A percentile compares a stretch with the other conserved stretches of the same genome.
Conservation (phyloP, 352 stramenopile genomes). For the Peronospora belbahrii region DNA sequence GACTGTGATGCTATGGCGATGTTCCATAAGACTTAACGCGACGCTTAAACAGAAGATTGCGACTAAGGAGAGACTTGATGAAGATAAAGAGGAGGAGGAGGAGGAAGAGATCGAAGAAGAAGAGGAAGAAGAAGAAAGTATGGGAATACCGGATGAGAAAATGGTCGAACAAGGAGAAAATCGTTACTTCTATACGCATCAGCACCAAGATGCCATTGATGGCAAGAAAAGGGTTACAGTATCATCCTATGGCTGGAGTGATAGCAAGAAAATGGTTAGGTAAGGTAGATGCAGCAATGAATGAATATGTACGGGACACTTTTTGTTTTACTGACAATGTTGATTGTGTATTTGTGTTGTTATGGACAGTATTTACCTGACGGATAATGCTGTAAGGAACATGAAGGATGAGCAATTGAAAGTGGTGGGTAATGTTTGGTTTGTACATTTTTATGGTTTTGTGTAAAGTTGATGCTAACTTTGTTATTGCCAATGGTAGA, state of each 20-base stretch:
- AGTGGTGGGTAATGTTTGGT: conserved; percentile 30
- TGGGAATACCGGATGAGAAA: conserved; percentile 51
- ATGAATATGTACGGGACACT: not conserved
- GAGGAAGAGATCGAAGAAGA: conserved; percentile 10
- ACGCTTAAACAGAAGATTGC: conserved; percentile 25
- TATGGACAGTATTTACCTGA: conserved; percentile 61
- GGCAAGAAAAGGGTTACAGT: conserved; percentile 52
- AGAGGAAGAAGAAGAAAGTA: conserved; percentile 17
- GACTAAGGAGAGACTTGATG: conserved; percentile 8
- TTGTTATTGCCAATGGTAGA: conserved; percentile 23
- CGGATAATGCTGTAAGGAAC: conserved; percentile 41
- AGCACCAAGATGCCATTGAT: conserved; percentile 50
- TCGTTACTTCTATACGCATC: conserved; percentile 81
- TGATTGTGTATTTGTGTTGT: not conserved
- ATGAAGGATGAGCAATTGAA: conserved; percentile 56
- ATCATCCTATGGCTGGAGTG: conserved; percentile 1
- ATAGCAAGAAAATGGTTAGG: conserved; percentile 61
- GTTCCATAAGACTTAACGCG: conserved; percentile 24
- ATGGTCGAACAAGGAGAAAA: conserved; percentile 61
- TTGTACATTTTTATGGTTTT: not conserved
- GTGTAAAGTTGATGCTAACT: not conserved
- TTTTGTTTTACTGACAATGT: not conserved
- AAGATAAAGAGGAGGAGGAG: conserved; percentile 7
- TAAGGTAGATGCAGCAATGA: conserved; percentile 7
- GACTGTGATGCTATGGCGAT: conserved; percentile 34